Evolutionary conservation across 306 rosid genomes (phyloP), one percentile per base, ranked within the genome.

Genomic region (Argentina anserina): DNA sequence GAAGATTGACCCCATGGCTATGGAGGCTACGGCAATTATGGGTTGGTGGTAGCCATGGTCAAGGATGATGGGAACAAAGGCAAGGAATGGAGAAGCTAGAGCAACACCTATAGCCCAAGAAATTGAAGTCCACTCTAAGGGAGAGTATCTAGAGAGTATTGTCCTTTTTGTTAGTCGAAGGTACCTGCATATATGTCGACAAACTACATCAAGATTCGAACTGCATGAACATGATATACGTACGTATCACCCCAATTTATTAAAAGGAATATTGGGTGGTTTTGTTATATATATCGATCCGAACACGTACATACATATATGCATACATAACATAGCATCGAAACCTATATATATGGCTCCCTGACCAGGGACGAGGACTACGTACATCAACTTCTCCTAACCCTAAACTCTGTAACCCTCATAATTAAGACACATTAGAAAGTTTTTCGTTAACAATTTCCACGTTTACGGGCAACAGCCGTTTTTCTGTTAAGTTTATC

Each of bases 111-210:
- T 62, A 4, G 87, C 93, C 98, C 98, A 93, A 2, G 86, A 89
- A 60, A 93, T 83, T 65, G 98, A 84, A 18, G 97, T 87, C 97
- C 96, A 93, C 21, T 74, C 89, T 58, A 93, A 52, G 0, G 98
- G 69, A 0, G 93, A 81, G 67, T 80, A 79, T 6, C 66, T 77
- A n/a, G 86, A 59, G 11, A 37, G 79, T 65, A 93, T 83, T 36
- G 87, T 65, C 59, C 69, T 74, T 4, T 79, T n/a, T 14, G 96
- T 90, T 37, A 93, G 86, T 25, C 79, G 81, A 28, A 33, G 69
- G 80, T 89, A 90, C 86, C 98, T 93, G 93, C 71, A 81, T n/a
- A 33, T 33, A 59, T 20, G 21, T 28, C 70, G 11, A 50, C 39
- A 17, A 39, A 62, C 49, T 59, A 45, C 18, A 23, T 59, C 65